phyloP scores from a whole-genome alignment of 2,329 filamentous ascomycete species.

The Colletotrichum brevisporum region DNA sequence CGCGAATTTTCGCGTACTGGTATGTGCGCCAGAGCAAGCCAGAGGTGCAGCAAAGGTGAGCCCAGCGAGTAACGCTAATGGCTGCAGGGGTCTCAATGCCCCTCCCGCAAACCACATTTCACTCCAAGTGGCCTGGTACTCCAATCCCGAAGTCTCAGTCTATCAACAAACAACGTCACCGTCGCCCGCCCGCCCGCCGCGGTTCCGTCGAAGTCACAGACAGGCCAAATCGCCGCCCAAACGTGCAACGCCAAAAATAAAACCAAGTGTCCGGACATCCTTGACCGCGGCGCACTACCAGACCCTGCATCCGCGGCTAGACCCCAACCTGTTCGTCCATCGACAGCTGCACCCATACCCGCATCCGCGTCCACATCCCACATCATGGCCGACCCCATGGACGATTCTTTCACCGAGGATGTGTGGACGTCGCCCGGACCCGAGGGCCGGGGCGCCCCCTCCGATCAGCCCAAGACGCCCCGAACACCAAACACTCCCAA shows the following conservation, averaged over 20 bases:
- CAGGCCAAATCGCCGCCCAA: slow-evolving; percentile 5
- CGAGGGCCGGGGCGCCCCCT: slow-evolving; percentile 45
- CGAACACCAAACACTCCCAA: slow-evolving; percentile 63
- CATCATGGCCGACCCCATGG: slow-evolving; percentile 60
- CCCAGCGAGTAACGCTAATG: slow-evolving; percentile 1
- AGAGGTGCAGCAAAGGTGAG: background rate
- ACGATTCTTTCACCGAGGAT: slow-evolving; percentile 63
- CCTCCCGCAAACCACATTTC: slow-evolving; percentile 32
- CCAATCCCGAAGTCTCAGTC: slow-evolving; percentile 34
- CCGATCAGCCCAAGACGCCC: slow-evolving; percentile 61
- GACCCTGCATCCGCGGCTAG: slow-evolving; percentile 11
- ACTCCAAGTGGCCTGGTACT: slow-evolving; percentile 25
- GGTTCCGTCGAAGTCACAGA: slow-evolving; percentile 12
- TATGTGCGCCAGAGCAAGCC: background rate
- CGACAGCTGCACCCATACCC: background rate
- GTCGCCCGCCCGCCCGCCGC: slow-evolving; percentile 19
- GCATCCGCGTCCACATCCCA: background rate
- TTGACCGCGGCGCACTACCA: background rate
- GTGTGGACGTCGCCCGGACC: slow-evolving; percentile 62
- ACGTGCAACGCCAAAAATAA: background rate
- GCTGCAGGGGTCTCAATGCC: slow-evolving; percentile 19
- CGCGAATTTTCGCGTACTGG: slow-evolving; percentile 40
- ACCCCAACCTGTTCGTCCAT: background rate
- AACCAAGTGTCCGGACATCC: background rate
- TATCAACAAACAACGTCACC: slow-evolving; percentile 42